Percentiles rank a stretch among this genome's conserved stretches.
Evolutionary conservation across 1,284 basidiomycete species (phyloP).

Genomic region (Farysia itapuensis): DNA sequence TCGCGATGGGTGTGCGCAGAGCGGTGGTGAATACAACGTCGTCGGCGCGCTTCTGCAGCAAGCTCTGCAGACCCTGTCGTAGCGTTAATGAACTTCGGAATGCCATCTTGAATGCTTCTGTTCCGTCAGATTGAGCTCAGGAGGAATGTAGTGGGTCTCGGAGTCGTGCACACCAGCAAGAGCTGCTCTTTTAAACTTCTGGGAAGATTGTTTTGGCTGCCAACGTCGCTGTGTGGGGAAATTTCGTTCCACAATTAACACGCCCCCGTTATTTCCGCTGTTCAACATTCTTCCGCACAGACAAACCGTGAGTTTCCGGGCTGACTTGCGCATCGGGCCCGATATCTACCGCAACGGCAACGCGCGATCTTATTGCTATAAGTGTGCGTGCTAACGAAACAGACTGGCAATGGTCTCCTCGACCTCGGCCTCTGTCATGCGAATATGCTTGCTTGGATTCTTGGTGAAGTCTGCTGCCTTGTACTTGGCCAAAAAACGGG

Average conservation of each 20-base stretch:
- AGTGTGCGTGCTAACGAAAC: constrained; percentile 18
- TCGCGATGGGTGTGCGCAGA: constrained; percentile 60
- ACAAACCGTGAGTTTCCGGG: no score
- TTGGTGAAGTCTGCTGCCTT: constrained; percentile 46
- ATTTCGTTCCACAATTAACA: no score
- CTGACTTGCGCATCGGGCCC: no score
- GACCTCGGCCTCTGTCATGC: constrained; percentile 46
- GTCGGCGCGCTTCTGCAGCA: constrained; percentile 47
- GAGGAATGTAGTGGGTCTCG: no score
- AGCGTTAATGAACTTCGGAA: constrained; percentile 26
- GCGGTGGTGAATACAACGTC: constrained; percentile 59
- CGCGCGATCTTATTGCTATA: background rate
- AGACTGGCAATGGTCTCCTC: constrained; percentile 39
- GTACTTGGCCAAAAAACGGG: constrained; percentile 41
- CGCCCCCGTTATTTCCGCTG: background rate
- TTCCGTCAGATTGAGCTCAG: no score
- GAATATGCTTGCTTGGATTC: constrained; percentile 48
- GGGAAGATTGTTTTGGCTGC: no score
- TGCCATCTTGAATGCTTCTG: constrained; percentile 42
- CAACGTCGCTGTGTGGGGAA: no score
- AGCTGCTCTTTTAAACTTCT: no score
- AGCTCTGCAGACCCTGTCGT: constrained; percentile 34
- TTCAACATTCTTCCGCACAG: no score
- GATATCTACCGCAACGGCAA: no score
- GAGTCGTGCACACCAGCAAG: no score